phyloP scores from a whole-genome alignment of 345 rosid genomes.

The Lumnitzera racemosa region DNA sequence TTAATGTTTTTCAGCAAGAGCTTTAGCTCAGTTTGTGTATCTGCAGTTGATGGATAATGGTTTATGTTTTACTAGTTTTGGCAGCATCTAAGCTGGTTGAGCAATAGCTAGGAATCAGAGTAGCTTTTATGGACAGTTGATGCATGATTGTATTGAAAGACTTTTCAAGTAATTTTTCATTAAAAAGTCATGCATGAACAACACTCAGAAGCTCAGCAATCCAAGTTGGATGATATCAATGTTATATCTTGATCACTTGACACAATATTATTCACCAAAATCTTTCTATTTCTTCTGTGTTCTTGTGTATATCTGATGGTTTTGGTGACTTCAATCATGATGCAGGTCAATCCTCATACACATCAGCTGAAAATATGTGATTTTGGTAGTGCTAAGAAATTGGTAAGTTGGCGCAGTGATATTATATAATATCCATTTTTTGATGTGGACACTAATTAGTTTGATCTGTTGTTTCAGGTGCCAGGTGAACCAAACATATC shows the following conservation, averaged over 20 bases:
- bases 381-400: conserved; percentile 97
- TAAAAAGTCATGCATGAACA: too few relatives aligned
- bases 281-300: neutral
- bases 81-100: too few relatives aligned
- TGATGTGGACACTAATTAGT: conserved; percentile 5
- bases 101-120: too few relatives aligned
- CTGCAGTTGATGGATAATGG: too few relatives aligned
- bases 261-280: neutral
- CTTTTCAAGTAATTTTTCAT: too few relatives aligned
- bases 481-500: conserved; percentile 98
- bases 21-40: too few relatives aligned
- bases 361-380: conserved; percentile 93
- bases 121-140: too few relatives aligned
- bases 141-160: too few relatives aligned
- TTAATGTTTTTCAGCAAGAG: too few relatives aligned
- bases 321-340: conserved; percentile 11
- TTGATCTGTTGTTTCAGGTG: conserved; percentile 38
- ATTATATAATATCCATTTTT: conserved; percentile 2
- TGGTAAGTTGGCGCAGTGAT: conserved; percentile 46
- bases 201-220: too few relatives aligned
- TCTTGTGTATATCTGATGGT: conserved; percentile 1
- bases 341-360: conserved; percentile 82
- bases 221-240: too few relatives aligned
- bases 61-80: too few relatives aligned
- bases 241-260: neutral